phyloP scores from a whole-genome alignment of 2,329 filamentous ascomycete species.

The Elsinoe batatas region DNA sequence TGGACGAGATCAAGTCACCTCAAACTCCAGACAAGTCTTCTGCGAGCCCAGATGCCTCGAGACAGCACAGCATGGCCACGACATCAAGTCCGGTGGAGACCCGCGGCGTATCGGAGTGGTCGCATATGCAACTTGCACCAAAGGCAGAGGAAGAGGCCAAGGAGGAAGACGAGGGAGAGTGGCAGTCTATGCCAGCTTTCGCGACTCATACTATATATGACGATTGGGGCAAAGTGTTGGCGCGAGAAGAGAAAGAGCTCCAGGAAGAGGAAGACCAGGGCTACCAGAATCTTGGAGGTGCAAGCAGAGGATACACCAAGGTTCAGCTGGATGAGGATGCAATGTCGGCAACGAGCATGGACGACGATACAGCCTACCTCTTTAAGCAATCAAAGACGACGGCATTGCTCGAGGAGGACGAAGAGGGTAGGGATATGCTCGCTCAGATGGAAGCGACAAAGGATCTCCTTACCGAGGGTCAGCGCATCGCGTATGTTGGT shows the following conservation, averaged over 20 bases:
- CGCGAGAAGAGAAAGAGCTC: slow-evolving; percentile 62
- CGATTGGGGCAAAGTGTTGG: slow-evolving; percentile 79
- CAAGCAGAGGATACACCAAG: slow-evolving; percentile 88
- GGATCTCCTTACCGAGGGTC: slow-evolving; percentile 85
- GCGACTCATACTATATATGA: slow-evolving; percentile 93
- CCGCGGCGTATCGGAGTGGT: slow-evolving; percentile 63
- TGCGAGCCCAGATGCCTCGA: neutral
- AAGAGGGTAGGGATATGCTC: slow-evolving; percentile 66
- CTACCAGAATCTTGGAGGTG: slow-evolving; percentile 73
- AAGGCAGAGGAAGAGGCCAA: slow-evolving; percentile 41
- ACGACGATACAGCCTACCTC: slow-evolving; percentile 92
- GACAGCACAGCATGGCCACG: slow-evolving; percentile 4
- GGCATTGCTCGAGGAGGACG: slow-evolving; percentile 56
- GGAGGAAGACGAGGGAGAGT: slow-evolving; percentile 57
- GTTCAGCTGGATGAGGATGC: slow-evolving; percentile 94
- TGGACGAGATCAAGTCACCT: slow-evolving; percentile 1
- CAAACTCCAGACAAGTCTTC: neutral
- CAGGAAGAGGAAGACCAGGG: slow-evolving; percentile 56
- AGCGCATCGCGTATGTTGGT: slow-evolving; percentile 92
- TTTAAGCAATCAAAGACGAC: slow-evolving; percentile 60
- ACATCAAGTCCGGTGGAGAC: slow-evolving; percentile 11
- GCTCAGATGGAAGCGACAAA: slow-evolving; percentile 94
- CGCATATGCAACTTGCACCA: slow-evolving; percentile 57
- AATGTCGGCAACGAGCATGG: slow-evolving; percentile 87
- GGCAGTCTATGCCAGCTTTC: slow-evolving; percentile 92